Conservation (phyloP, 2,329 filamentous ascomycete genomes). For the Sclerotinia subarctica region DNA sequence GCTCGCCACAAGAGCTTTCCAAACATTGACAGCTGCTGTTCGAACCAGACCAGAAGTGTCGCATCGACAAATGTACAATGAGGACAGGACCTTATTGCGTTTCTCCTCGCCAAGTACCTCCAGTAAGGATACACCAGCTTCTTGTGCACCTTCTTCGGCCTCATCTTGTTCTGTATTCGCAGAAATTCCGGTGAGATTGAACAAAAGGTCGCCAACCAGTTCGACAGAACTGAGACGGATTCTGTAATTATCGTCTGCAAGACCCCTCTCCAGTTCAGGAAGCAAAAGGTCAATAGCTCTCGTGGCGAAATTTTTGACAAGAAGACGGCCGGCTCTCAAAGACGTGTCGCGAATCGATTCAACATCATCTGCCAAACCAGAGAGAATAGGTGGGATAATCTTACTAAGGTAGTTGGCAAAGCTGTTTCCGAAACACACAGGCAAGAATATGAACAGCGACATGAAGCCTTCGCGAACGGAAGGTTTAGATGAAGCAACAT, state of each 20-base stretch:
- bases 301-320: slow-evolving; percentile 98
- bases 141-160: slow-evolving; percentile 73
- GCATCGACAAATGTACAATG: slow-evolving; percentile 94
- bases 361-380: slow-evolving; percentile 90
- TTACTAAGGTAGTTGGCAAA: slow-evolving; percentile 93
- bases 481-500: slow-evolving; percentile 86
- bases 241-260: slow-evolving; percentile 96
- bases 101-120: slow-evolving; percentile 94
- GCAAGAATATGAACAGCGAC: slow-evolving; percentile 98
- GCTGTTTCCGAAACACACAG: slow-evolving; percentile 97
- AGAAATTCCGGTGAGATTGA: slow-evolving; percentile 94
- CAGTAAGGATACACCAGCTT: slow-evolving; percentile 88
- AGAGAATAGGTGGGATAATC: slow-evolving; percentile 92
- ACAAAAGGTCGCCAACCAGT: slow-evolving; percentile 90
- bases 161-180: slow-evolving; percentile 76
- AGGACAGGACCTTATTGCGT: slow-evolving; percentile 95
- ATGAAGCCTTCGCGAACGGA: slow-evolving; percentile 97
- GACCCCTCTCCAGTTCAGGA: slow-evolving; percentile 89
- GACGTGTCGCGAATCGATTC: slow-evolving; percentile 98
- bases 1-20: slow-evolving; percentile 93
- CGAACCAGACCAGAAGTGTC: slow-evolving; percentile 92
- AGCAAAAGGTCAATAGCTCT: slow-evolving; percentile 91
- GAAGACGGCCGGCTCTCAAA: slow-evolving; percentile 82
- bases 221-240: slow-evolving; percentile 98
- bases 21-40: slow-evolving; percentile 84